Conservation (phyloP, 2,329 filamentous ascomycete species). For the Macrophomina phaseolina region DNA sequence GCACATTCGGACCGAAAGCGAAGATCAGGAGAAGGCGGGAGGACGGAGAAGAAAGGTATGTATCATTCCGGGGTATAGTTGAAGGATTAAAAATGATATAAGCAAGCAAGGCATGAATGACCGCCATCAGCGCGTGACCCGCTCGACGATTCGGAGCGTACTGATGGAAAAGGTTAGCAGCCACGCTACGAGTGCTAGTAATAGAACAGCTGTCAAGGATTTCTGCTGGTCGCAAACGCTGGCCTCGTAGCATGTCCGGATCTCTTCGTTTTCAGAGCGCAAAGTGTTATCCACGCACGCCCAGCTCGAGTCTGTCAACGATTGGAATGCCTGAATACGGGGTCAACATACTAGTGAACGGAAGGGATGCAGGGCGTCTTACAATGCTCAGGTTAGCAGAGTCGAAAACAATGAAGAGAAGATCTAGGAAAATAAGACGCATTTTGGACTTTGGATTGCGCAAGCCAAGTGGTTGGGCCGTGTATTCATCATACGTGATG, state of each 20-base stretch:
- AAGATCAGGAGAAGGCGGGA: constrained; percentile 20
- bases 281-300: constrained; percentile 44
- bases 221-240: constrained; percentile 68
- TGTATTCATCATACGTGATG: constrained; percentile 97
- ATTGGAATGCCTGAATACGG: constrained; percentile 70
- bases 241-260: constrained; percentile 38
- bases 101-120: background rate
- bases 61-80: constrained; percentile 25
- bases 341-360: background rate
- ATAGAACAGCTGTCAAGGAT: constrained; percentile 76
- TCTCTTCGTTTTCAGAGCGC: background rate
- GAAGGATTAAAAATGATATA: constrained; percentile 24
- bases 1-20: constrained; percentile 12
- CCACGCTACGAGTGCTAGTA: constrained; percentile 88
- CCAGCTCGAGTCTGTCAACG: constrained; percentile 69
- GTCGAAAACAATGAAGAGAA: constrained; percentile 97
- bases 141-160: constrained; percentile 39
- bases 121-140: constrained; percentile 19
- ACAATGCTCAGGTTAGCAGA: constrained; percentile 83
- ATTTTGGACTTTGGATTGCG: constrained; percentile 85
- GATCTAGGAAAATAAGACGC: constrained; percentile 84
- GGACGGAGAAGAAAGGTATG: constrained; percentile 20
- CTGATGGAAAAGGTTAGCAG: constrained; percentile 87
- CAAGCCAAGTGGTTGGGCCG: constrained; percentile 87
- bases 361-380: background rate